Evolutionary conservation across 2,329 filamentous ascomycete species (phyloP), one percentile per base, ranked within the genome.

Genomic region (Talaromyces piceae): DNA sequence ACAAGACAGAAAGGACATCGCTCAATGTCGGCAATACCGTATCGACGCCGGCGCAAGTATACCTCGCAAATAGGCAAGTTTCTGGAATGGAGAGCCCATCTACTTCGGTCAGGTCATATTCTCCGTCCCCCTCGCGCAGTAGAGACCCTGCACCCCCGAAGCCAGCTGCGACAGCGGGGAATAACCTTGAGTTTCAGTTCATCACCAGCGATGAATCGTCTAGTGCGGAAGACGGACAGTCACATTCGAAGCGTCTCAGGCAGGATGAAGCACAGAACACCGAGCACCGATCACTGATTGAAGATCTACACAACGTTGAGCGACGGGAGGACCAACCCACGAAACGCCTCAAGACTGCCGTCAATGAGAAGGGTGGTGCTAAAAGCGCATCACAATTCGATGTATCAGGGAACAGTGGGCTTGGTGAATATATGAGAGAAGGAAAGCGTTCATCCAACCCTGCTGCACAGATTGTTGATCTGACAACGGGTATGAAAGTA

Each of bases 241-340:
- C 22, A 28, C 26, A 45, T 22, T 39, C 27, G 3, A 70, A 71
- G 56, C 63, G 67, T 5, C 59, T 57, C 12, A 51, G 62, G 16
- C 58, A 67, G 8, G 41, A 27, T 18, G 41, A 53, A 25, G 47
- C 25, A n/a, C 16, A 41, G 12, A 33, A 37, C 18, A 37, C 13
- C 7, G 41, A 53, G 41, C 51, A 37, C 23, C 41, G 33, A 9
- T 49, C 46, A 31, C 23, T 90, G 71, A 81, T 95, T 43, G 88
- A 94, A 66, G 79, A 82, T 27, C 76, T 90, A 64, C 88, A 91
- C 64, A 83, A 85, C 57, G 80, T 94, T 12, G 79, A 87, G 57
- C 78, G 84, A 47, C 85, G 90, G 23, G 73, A 74, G 59, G 73
- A 62, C 56, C 75, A 66, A 62, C 81, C 86, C 18, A 72, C 76